Evolutionary conservation across 1,284 basidiomycete genomes (phyloP).

Genomic region (Chalciporus piperatoides): DNA sequence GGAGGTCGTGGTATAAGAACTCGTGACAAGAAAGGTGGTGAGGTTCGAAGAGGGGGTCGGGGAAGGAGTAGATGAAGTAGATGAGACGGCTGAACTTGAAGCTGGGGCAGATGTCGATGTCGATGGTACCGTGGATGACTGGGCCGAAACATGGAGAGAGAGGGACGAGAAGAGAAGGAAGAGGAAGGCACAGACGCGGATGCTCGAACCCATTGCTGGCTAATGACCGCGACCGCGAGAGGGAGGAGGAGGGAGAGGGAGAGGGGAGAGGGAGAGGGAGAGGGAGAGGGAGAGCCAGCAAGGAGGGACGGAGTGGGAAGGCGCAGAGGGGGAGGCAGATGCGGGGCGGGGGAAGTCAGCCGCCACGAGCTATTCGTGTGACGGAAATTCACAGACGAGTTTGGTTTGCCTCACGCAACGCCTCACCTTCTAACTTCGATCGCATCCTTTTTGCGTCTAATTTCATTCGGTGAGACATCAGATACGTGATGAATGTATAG

Average conservation of each 20-base stretch:
- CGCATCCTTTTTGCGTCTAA: not conserved
- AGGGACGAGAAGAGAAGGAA: conserved; percentile 20
- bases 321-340: not conserved
- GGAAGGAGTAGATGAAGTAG: conserved; percentile 14
- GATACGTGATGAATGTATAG: not conserved
- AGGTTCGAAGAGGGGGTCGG: conserved; percentile 25
- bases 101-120: conserved; percentile 17
- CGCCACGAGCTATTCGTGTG: conserved; percentile 22
- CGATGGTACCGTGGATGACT: conserved; percentile 14
- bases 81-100: conserved; percentile 10
- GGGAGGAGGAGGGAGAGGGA: not conserved
- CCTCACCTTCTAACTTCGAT: not conserved
- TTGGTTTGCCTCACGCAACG: conserved; percentile 4
- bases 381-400: conserved; percentile 12
- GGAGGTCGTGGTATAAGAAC: conserved; percentile 45
- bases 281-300: not conserved
- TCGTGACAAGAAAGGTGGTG: conserved; percentile 50
- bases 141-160: conserved; percentile 23
- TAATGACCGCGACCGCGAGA: not conserved
- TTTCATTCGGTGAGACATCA: not conserved
- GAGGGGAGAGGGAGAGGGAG: not conserved
- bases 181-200: conserved; percentile 10
- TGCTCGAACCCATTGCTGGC: conserved; percentile 18
- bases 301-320: not conserved
- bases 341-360: conserved; percentile 25